phyloP scores from a whole-genome alignment of 2,329 filamentous ascomycete species.

The Talaromyces pinophilus region DNA sequence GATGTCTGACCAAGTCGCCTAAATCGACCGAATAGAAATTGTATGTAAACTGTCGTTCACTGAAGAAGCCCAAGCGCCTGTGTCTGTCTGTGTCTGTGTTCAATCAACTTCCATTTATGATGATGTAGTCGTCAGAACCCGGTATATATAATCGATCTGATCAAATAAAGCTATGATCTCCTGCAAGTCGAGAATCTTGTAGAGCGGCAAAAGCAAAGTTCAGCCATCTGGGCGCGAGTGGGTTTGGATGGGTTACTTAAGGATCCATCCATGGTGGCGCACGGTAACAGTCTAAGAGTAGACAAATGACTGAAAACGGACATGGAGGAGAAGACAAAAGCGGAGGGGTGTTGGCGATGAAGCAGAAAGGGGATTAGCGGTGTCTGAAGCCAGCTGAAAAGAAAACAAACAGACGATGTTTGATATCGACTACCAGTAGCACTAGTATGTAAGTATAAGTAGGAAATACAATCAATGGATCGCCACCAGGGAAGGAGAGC shows the following conservation, averaged over 20 bases:
- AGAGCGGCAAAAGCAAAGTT: constrained; percentile 12
- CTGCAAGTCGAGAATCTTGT: not conserved
- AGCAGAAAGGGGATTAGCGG: constrained; percentile 2
- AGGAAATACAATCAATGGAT: not conserved
- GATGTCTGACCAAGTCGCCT: not conserved
- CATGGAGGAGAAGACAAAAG: not conserved
- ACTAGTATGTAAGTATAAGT: not conserved
- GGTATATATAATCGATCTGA: not conserved
- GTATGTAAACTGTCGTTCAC: not conserved
- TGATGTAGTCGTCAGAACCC: not conserved
- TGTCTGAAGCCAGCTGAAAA: constrained; percentile 21
- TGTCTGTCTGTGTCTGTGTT: not conserved
- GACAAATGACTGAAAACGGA: constrained; percentile 17
- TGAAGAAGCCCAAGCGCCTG: not conserved
- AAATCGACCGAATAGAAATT: not conserved
- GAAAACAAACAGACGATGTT: not conserved
- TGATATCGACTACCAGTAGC: no score
- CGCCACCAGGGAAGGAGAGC: constrained; percentile 15
- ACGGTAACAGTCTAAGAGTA: not conserved
- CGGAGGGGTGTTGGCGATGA: constrained; percentile 6
- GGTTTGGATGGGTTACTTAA: not conserved
- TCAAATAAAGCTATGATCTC: not conserved
- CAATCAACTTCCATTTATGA: not conserved
- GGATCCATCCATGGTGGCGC: constrained; percentile 17
- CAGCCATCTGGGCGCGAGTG: constrained; percentile 3